Conservation (phyloP, 1,284 basidiomycete genomes). For the Peniophora sp. region DNA sequence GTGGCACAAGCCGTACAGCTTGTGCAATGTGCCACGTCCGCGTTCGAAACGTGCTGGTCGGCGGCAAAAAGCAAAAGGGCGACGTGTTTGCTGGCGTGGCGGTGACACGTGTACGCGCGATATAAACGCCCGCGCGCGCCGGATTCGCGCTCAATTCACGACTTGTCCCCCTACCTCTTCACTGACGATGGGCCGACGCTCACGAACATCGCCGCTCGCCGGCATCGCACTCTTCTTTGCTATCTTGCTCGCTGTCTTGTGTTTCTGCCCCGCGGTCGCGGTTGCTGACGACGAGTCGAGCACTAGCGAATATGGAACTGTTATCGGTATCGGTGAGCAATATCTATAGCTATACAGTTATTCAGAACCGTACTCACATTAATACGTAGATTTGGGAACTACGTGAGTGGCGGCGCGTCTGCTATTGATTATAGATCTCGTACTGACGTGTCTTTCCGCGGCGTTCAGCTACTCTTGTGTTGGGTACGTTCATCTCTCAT, state of each 20-base stretch:
- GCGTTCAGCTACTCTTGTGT: conserved; percentile 65
- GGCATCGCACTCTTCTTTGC: conserved; percentile 55
- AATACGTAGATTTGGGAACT: conserved; percentile 63
- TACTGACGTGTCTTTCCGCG: conserved; percentile 14
- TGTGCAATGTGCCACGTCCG: too few species aligned
- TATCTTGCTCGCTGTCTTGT: conserved; percentile 55
- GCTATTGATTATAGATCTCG: not conserved
- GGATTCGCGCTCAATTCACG: conserved; percentile 7
- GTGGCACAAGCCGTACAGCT: too few species aligned
- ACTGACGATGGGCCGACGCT: conserved; percentile 28
- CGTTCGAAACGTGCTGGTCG: not conserved
- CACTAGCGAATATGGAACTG: conserved; percentile 73
- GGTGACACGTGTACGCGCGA: not conserved
- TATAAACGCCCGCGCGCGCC: not conserved
- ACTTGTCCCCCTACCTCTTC: not conserved
- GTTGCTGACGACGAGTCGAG: conserved; percentile 48
- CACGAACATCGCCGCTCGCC: conserved; percentile 44
- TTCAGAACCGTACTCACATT: conserved; percentile 6
- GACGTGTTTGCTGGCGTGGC: not conserved
- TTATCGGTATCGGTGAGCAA: conserved; percentile 86
- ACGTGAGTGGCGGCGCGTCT: conserved; percentile 39
- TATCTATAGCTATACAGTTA: not conserved
- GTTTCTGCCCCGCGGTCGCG: conserved; percentile 49
- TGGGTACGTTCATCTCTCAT: conserved; percentile 35
- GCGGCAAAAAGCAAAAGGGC: not conserved